Evolutionary conservation across 2,329 filamentous ascomycete species (phyloP), one percentile per base, ranked within the genome.

Genomic region (Ascochyta lentis): DNA sequence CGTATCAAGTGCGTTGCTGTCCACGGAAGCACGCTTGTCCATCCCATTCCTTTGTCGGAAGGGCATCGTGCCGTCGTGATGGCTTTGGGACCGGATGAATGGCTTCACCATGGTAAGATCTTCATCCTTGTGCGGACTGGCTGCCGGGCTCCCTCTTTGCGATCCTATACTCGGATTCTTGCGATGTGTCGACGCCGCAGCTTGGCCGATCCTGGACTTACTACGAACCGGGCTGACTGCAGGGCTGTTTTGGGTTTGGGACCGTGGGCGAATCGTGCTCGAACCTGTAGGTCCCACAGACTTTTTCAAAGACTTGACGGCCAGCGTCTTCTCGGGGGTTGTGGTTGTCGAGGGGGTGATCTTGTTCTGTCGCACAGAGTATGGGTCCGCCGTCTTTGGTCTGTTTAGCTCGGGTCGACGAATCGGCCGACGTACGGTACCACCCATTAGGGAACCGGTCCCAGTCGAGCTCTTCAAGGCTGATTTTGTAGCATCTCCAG

Each of bases 341-440:
- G 74, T 78, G 2, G 77, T 82, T 62, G 73, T 77, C 12, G 76
- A 77, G n/a, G 80, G 80, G 13, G 79, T 80, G 31, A 75, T 75
- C n/a, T 77, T 79, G 23, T 72, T 59, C 67, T 68, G 65, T 37
- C 75, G 71, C 19, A 65, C 61, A 16, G 72, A 79, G 66, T 83
- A 84, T 12, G 83, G 83, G 61, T 85, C 83, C 27, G 84, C 82
- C 12, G 82, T 84, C 33, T 80, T 80, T 23, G 83, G 81, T 46
- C 82, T 73, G 60, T 74, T 68, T 16, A 81, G 63, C 52, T 83
- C 80, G 24, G 80, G 79, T 59, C 78, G 72, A 26, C 71, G 71
- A 27, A 71, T 68, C 4, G 73, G 81, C 49, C 82, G 81, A 45
- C 86, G 80, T 60, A 86, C 82, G 22, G 86, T 85, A 15, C 84